Evolutionary conservation across 495 filamentous ascomycete species (phyloP).

Genomic region (Cetradonia linearis): DNA sequence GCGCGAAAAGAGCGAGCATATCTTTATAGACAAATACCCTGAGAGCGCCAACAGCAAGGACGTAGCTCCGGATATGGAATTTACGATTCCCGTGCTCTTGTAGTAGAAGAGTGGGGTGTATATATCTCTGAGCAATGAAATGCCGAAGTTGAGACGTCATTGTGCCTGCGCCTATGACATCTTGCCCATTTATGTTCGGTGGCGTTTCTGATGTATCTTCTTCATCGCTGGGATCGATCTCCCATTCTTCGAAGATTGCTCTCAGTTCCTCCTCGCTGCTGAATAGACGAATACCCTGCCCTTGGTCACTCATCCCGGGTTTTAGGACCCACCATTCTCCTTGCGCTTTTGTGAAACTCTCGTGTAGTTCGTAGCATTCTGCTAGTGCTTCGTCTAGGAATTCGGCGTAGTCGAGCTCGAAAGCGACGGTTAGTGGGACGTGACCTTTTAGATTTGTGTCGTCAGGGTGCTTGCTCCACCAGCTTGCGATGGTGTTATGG

Average conservation of each 20-base stretch:
- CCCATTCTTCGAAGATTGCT: constrained; percentile 82
- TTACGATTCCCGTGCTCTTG: constrained; percentile 52
- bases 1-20: constrained; percentile 90
- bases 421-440: constrained; percentile 64
- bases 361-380: constrained; percentile 77
- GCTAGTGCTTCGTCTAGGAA: constrained; percentile 88
- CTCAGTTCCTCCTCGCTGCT: constrained; percentile 68
- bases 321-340: constrained; percentile 97
- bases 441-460: constrained; percentile 51
- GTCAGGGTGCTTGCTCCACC: constrained; percentile 70
- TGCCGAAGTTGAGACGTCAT: constrained; percentile 87
- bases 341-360: constrained; percentile 52
- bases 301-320: constrained; percentile 91
- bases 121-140: constrained; percentile 94
- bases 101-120: constrained; percentile 76
- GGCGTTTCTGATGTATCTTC: constrained; percentile 40
- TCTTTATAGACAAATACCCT: constrained; percentile 76
- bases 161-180: constrained; percentile 43
- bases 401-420: constrained; percentile 93
- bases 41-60: constrained; percentile 65
- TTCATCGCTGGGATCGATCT: constrained; percentile 48
- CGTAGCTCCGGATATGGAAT: constrained; percentile 91
- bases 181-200: constrained; percentile 22
- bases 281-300: constrained; percentile 86
- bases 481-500: constrained; percentile 63